Percentiles rank a stretch among this genome's conserved stretches.
Evolutionary conservation across 345 rosid species (phyloP).

Genomic region (Eucalyptus grandis): DNA sequence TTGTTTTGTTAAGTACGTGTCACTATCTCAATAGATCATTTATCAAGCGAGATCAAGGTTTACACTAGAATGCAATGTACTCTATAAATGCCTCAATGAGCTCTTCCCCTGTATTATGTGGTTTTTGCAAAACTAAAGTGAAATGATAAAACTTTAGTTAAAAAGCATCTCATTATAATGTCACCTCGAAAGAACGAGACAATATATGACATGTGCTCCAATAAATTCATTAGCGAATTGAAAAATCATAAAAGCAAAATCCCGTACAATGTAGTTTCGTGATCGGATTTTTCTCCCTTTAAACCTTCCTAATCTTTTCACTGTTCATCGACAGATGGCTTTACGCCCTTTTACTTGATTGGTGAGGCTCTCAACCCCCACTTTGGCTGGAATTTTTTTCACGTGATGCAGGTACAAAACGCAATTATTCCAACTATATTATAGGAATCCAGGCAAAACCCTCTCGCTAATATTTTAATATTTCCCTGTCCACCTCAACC

Average conservation of each 20-base stretch:
- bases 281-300: neutral
- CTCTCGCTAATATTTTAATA: neutral
- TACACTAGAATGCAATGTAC: neutral
- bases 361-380: neutral
- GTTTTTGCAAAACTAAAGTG: neutral
- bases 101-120: fast-evolving
- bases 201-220: neutral
- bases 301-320: neutral
- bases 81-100: neutral
- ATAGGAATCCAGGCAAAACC: neutral
- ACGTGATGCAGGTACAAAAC: neutral
- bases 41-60: neutral
- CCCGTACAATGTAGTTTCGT: neutral
- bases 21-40: neutral
- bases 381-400: neutral
- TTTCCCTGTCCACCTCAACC: neutral
- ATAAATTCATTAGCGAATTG: neutral
- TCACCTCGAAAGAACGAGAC: neutral
- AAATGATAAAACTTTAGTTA: fast-evolving
- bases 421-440: neutral
- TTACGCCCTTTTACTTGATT: neutral
- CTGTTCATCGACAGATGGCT: neutral
- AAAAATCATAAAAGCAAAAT: neutral
- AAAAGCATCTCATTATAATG: neutral
- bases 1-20: fast-evolving